Evolutionary conservation across 2,329 filamentous ascomycete species (phyloP), one percentile per base, ranked within the genome.

Genomic region (Myotisia sp.): DNA sequence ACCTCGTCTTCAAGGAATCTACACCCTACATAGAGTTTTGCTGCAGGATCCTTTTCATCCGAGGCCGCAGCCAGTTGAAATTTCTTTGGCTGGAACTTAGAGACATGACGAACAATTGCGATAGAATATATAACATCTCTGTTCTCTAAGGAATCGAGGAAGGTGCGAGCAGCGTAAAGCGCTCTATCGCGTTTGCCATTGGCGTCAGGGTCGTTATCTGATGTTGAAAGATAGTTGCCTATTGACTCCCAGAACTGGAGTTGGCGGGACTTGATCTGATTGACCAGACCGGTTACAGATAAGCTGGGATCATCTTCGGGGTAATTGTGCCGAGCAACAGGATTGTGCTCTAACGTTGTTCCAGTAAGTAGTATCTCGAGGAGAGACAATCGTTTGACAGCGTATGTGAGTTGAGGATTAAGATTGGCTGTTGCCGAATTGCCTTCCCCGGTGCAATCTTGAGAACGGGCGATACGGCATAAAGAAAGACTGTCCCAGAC

Each of bases 61-160:
- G 67, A 63, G 39, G 61, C 68, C 42, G 69, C 69, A 20, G 71
- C 43, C 68, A 70, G 7, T 70, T 69, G 48, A 69, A 74, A 29
- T 74, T 40, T 42, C n/a, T 31, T 21, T 4, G 42, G 42, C 20
- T 44, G 41, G 13, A 40, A 71, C 20, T 75, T 74, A 29, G 79
- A 76, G 32, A 85, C 66, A 42, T 86, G 74, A 17, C 84, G 75
- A 10, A 80, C 75, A 36, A 92, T 73, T 6, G 81, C 82, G 44
- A 93, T 78, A 0, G 82, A 90, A 58, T 93, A 93, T 37, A 94
- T 71, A 12, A 93, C 78, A 52, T 94, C 85, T 34, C 86, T 75
- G 48, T 87, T 90, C 59, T 94, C 86, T 16, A 78, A 71, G 30
- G 79, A 79, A 45, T 84, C 79, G 8, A 93, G 67, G 14, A 87